phyloP scores from a whole-genome alignment of 371 early-diverging fungal species.

The Mucor racemosus region DNA sequence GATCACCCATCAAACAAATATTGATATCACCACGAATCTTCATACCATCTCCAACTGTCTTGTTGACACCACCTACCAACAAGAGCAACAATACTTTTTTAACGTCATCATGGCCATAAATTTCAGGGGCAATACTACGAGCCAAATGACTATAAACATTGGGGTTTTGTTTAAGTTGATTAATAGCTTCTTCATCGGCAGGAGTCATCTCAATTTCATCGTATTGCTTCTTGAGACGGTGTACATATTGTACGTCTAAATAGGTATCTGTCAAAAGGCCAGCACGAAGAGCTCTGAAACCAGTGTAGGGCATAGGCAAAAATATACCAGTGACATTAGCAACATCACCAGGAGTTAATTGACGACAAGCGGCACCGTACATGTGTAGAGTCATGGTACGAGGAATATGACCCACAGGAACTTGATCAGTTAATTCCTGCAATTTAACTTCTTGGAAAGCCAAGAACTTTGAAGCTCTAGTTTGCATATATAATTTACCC shows the following conservation, averaged over 20 bases:
- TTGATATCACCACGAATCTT: constrained; percentile 96
- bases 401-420: constrained; percentile 99
- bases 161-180: constrained; percentile 67
- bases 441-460: constrained; percentile 95
- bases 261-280: constrained; percentile 97
- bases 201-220: constrained; percentile 75
- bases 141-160: constrained; percentile 88
- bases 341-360: constrained; percentile 91
- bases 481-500: constrained; percentile 93
- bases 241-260: constrained; percentile 87
- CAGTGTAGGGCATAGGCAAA: constrained; percentile 94
- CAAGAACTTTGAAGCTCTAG: constrained; percentile 94
- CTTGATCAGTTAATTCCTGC: constrained; percentile 97
- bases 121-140: constrained; percentile 95
- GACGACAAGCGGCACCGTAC: constrained; percentile 83
- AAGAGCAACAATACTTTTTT: constrained; percentile 92
- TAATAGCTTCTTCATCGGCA: constrained; percentile 65
- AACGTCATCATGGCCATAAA: constrained; percentile 96
- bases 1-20: constrained; percentile 98
- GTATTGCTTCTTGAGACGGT: constrained; percentile 89
- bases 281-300: constrained; percentile 91
- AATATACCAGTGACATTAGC: constrained; percentile 92
- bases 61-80: constrained; percentile 90
- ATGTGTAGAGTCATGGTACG: constrained; percentile 93
- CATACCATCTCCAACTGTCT: constrained; percentile 89